These are phyloP conservation scores for Colletotrichum sp. DNA, from an alignment of 2,329 filamentous ascomycete species.

Conservation along the genomic window DNA sequence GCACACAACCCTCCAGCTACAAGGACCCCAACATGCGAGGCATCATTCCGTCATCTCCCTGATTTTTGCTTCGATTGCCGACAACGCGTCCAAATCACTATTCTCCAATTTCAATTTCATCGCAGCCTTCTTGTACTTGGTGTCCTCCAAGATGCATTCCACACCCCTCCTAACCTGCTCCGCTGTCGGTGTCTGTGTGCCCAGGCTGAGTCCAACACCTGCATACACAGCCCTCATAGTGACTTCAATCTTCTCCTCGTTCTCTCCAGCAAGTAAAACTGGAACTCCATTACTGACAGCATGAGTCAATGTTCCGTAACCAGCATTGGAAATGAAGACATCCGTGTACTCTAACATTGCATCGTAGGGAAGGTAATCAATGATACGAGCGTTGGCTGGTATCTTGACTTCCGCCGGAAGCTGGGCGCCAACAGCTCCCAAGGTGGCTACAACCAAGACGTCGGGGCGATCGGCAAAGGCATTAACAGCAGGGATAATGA, in stretches of 20 bases:
- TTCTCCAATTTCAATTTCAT: constrained; percentile 4
- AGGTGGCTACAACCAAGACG: constrained; percentile 34
- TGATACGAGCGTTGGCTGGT: constrained; percentile 46
- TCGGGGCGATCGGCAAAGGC: constrained; percentile 46
- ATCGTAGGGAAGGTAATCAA: constrained; percentile 56
- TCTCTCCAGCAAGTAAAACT: constrained; percentile 48
- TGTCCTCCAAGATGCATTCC: not conserved
- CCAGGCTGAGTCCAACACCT: constrained; percentile 50
- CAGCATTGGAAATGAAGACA: constrained; percentile 54
- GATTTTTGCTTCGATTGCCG: not conserved
- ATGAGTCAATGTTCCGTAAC: constrained; percentile 53
- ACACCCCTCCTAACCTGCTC: constrained; percentile 13
- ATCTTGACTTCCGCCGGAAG: not conserved
- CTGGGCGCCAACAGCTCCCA: constrained; percentile 29
- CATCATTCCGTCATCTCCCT: not conserved
- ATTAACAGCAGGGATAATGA: constrained; percentile 49
- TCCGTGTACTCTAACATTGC: constrained; percentile 46
- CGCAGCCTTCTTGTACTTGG: constrained; percentile 8
- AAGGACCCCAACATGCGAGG: not conserved
- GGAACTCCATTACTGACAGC: constrained; percentile 50
- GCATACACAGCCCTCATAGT: constrained; percentile 44
- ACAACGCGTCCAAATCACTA: not conserved
- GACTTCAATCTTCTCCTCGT: constrained; percentile 47
- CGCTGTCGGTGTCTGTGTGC: constrained; percentile 34
- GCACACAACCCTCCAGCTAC: not conserved